Conservation (phyloP, 2,329 filamentous ascomycete genomes). For the Parascedosporium putredinis region DNA sequence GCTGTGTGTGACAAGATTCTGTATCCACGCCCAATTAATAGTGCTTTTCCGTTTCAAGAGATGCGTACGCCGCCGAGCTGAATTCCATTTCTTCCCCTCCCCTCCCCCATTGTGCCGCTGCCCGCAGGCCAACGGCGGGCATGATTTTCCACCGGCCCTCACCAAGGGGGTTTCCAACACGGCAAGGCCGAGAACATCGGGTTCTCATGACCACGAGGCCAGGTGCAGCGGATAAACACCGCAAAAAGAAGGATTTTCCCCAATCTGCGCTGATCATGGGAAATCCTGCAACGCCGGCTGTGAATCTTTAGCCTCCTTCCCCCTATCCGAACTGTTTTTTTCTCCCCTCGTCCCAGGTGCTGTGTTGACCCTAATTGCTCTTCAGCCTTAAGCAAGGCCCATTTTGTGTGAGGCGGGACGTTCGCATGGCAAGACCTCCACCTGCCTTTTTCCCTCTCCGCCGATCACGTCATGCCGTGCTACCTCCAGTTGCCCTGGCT, state of each 20-base stretch:
- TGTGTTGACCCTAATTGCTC: background rate
- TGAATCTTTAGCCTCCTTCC: no score
- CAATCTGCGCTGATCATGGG: background rate
- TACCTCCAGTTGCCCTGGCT: conserved; percentile 77
- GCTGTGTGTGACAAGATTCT: no score
- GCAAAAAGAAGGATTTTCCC: background rate
- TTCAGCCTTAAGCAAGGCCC: background rate
- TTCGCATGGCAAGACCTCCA: background rate
- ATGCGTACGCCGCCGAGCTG: no score
- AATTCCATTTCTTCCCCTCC: background rate
- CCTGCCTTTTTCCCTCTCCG: no score
- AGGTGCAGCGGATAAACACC: background rate
- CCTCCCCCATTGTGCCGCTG: no score
- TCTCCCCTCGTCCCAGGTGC: background rate
- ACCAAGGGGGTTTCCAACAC: no score
- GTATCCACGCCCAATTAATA: no score
- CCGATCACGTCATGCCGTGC: background rate
- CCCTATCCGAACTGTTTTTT: no score
- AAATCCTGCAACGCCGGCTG: conserved; percentile 1
- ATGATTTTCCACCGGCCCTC: no score
- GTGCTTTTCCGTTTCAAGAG: background rate
- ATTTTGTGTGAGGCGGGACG: background rate
- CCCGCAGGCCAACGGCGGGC: no score
- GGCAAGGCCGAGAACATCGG: background rate
- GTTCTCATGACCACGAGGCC: no score